phyloP scores from a whole-genome alignment of 768 basidiomycete species.

The Auriculariales sp. region DNA sequence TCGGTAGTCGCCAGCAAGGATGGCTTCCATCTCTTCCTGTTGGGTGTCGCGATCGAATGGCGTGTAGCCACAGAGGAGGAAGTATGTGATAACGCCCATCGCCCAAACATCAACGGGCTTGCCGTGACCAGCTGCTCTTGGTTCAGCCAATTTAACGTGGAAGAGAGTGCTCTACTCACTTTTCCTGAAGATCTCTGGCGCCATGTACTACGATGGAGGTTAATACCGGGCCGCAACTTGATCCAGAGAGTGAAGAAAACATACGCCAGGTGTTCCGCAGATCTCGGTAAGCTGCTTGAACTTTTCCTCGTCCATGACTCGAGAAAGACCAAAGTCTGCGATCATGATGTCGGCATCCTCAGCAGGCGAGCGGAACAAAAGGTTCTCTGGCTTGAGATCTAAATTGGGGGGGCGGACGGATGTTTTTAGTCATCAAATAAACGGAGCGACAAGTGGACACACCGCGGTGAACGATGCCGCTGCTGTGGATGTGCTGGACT shows the following conservation, averaged over 20 bases:
- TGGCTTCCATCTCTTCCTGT: conserved; percentile 87
- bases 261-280: conserved; percentile 82
- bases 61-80: conserved; percentile 85
- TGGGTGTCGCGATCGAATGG: conserved; percentile 91
- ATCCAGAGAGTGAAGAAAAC: conserved; percentile 11
- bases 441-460: conserved; percentile 8
- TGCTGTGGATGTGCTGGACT: conserved; percentile 82
- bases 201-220: conserved; percentile 55
- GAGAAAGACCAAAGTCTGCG: conserved; percentile 88
- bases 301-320: conserved; percentile 84
- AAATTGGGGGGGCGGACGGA: not conserved
- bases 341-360: conserved; percentile 95
- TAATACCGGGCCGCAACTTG: conserved; percentile 8
- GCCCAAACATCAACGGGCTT: conserved; percentile 96
- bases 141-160: too few relatives aligned
- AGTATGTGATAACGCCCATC: conserved; percentile 97
- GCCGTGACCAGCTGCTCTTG: conserved; percentile 60
- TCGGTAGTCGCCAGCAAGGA: conserved; percentile 83
- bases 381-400: conserved; percentile 97
- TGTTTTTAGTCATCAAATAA: not conserved
- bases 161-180: conserved; percentile 29
- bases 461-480: conserved; percentile 89
- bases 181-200: conserved; percentile 92
- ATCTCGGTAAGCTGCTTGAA: conserved; percentile 83
- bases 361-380: conserved; percentile 77